Evolutionary conservation across 257 asterid species (phyloP), one percentile per base, ranked within the genome.

Genomic region (Solanum gandarillasii): DNA sequence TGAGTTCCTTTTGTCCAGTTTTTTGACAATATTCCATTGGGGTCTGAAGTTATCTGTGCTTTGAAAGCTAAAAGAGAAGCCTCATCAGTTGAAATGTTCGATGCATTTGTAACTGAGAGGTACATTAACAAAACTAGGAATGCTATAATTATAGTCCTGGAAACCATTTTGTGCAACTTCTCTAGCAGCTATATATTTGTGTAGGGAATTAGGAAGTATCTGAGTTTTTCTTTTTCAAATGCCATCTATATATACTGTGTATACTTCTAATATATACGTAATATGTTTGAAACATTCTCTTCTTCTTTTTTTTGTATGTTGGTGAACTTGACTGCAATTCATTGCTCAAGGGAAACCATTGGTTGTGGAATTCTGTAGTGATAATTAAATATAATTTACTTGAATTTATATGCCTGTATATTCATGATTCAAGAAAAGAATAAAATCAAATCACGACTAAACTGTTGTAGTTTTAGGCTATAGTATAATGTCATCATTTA

Each of bases 51-150:
- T 12, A 87, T 43, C 4, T 87, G 74, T 21, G 71, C 18, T 48
- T 68, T 87, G 48, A 87, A 87, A 38, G 73, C 74, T 65, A 87
- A 78, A 87, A 87, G 87, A n/a, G 89, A 29, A 46, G 72, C 7
- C 43, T 87, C 87, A 82, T 87, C 83, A 4, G 87, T 79, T 35
- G 43, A n/a, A 41, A 88, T 86, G 34, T 82, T 86, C 13, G 65
- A 34, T 27, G 84, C 84, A 43, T 43, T 41, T 3, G 38, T 43
- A 27, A 7, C 84, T 2, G 34, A 43, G 65, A 79, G 58, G 65
- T 41, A 46, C 38, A 2, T 25, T 41, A 79, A 41, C 38, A 43
- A 8, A 79, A 68, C 74, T 68, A 79, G 65, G 25, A 46, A 27
- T 14, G 16, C 25, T 79, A 27, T n/a, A 25, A 43, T 43, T 7